phyloP scores from a whole-genome alignment of 2,329 filamentous ascomycete species.

The Tolypocladium sp. region DNA sequence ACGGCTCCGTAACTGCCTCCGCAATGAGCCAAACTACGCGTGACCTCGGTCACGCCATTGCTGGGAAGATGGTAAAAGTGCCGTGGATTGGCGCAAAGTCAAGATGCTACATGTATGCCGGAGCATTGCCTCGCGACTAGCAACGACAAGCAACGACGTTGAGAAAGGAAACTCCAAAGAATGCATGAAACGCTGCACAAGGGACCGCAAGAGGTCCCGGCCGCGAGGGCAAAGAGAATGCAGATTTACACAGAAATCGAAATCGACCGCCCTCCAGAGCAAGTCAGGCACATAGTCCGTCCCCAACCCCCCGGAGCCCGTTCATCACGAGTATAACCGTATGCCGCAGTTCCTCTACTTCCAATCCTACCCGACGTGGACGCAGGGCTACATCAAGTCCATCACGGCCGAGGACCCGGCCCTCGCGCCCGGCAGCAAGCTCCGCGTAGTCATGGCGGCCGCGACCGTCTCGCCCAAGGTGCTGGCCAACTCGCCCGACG shows the following conservation, averaged over 20 bases:
- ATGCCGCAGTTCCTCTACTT: conserved; percentile 2
- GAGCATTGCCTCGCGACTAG: too few species aligned
- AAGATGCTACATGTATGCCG: too few species aligned
- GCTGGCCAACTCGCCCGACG: conserved; percentile 2
- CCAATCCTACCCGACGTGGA: neutral
- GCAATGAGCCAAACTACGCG: too few species aligned
- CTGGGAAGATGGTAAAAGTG: too few species aligned
- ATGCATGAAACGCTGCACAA: neutral
- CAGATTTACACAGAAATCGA: neutral
- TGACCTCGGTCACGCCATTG: too few species aligned
- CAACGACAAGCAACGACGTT: neutral
- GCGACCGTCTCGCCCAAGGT: neutral
- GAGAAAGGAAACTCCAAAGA: neutral
- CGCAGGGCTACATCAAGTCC: conserved; percentile 1
- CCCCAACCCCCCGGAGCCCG: too few species aligned
- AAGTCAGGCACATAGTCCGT: conserved; percentile 3
- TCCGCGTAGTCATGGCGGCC: neutral
- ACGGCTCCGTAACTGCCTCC: too few species aligned
- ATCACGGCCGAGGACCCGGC: neutral
- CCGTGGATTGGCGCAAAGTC: too few species aligned
- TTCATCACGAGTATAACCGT: neutral
- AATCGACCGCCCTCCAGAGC: conserved; percentile 2
- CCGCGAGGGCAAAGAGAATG: neutral
- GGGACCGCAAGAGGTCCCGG: neutral
- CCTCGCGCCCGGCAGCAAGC: neutral